Evolutionary conservation across 352 stramenopile species (phyloP), one percentile per base, ranked within the genome.

Genomic region (Pythium vanterpoolii): DNA sequence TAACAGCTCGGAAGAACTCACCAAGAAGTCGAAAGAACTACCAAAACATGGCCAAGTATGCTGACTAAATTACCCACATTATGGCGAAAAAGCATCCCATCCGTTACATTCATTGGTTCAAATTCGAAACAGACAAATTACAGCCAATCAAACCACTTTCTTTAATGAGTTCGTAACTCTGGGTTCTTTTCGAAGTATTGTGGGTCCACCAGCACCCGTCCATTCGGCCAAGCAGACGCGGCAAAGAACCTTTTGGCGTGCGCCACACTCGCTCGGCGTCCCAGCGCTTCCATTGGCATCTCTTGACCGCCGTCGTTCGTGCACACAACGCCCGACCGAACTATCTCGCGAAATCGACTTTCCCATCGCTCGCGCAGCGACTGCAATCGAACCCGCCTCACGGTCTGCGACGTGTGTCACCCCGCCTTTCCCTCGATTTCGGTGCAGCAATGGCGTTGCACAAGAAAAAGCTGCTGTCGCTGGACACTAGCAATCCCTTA

Each of bases 401-500:
- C n/a, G n/a, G n/a, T n/a, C n/a, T n/a, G n/a, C n/a, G n/a, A n/a
- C n/a, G n/a, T n/a, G n/a, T n/a, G n/a, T n/a, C n/a, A n/a, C n/a
- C n/a, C n/a, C n/a, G n/a, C n/a, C n/a, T n/a, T n/a, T n/a, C n/a
- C n/a, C n/a, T n/a, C n/a, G n/a, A n/a, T n/a, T n/a, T n/a, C n/a
- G n/a, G n/a, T n/a, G n/a, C n/a, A n/a, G 26, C 2, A 5, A 49
- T 38, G 63, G 27, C 34, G 36, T 51, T 44, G 40, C 53, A 19
- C n/a, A 46, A 40, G 26, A 28, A 31, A 21, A 28, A 24, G 43
- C 7, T 56, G 56, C 18, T 40, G 19, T 16, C 6, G 23, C 33
- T 19, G 5, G 14, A 19, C 14, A 36, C 34, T 14, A 26, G 14
- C 26, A 21, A 44, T 30, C 52, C 56, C 10, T 67, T 77, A 45